These are phyloP conservation scores for Sphaerostilbella broomeana DNA, from an alignment of 2,329 filamentous ascomycete species.

Conservation along the genomic window DNA sequence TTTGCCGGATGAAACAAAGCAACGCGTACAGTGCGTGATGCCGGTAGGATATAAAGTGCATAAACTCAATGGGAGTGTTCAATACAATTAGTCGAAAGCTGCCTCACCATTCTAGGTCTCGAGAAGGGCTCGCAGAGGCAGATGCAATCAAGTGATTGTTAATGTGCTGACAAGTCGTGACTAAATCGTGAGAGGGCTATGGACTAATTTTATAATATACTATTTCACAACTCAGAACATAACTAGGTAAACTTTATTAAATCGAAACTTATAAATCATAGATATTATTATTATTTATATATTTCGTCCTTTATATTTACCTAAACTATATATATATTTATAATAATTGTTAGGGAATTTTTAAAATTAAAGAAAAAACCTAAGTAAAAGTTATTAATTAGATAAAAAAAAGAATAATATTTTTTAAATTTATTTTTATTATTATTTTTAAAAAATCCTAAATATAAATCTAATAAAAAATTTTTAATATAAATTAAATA, in stretches of 20 bases:
- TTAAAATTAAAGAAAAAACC: neutral
- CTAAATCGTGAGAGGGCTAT: too few relatives aligned
- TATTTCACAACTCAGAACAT: neutral
- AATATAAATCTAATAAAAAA: neutral
- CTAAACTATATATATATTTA: slow-evolving; percentile 1
- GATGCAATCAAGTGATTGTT: too few relatives aligned
- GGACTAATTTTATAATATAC: too few relatives aligned
- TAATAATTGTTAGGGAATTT: neutral
- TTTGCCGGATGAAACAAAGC: too few relatives aligned
- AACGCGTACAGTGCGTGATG: too few relatives aligned
- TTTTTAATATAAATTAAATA: slow-evolving; percentile 1
- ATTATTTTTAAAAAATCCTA: neutral
- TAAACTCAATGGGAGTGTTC: too few relatives aligned
- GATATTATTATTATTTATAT: neutral
- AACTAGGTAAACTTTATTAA: neutral
- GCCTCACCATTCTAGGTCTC: neutral
- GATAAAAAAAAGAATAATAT: neutral
- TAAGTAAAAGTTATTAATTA: neutral
- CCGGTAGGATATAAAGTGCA: too few relatives aligned
- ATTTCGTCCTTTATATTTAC: too few relatives aligned
- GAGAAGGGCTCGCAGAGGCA: too few relatives aligned
- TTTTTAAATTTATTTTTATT: slow-evolving; percentile 1
- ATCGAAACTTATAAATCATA: neutral
- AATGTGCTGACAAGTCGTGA: too few relatives aligned
- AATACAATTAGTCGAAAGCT: neutral